Evolutionary conservation across 495 filamentous ascomycete genomes (phyloP), one percentile per base, ranked within the genome.

Genomic region (Penicillium canariense): DNA sequence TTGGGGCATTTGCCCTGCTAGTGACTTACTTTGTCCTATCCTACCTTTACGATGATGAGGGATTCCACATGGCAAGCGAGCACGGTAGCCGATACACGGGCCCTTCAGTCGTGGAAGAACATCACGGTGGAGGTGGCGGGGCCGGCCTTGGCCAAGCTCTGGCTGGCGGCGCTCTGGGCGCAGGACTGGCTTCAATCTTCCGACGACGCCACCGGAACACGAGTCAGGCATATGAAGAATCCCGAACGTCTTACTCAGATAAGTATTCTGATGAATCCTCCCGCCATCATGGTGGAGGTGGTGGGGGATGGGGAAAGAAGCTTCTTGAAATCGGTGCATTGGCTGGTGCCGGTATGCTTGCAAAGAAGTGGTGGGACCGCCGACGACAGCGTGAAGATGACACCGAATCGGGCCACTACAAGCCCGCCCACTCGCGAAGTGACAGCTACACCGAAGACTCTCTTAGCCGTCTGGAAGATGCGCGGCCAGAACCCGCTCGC

Each of bases 21-120:
- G 51, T 88, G 1, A 53, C 77, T 14, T 95, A 87, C 68, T 91
- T 96, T 56, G 72, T 91, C 26, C 75, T 96, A 9, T 85, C 81
- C 43, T 91, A 86, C 67, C 62, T 76, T 34, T 79, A 87, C 56
- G 81, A 86, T 40, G 63, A 62, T 10, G 75, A 76, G 59, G 74
- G 80, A 18, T 62, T 75, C 51, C 67, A 66, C 34, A 62, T 74
- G 47, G 75, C 75, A 9, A 77, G 74, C 30, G 75, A 74, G 15
- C 77, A 83, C 53, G 81, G 77, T n/a, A 84, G 81, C 60, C 81
- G 83, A 62, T 69, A 76, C 8, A 72, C 72, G 0, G 76, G 73
- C 0, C 68, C 65, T 47, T 68, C 71, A 8, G 70, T 66, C 20
- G 56, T 70, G 12, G 62, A 62, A 15, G 74, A 67, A 36, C 65